These are phyloP conservation scores for Talaromyces sp. DNA, from an alignment of 2,329 filamentous ascomycete species.

Conservation along the genomic window DNA sequence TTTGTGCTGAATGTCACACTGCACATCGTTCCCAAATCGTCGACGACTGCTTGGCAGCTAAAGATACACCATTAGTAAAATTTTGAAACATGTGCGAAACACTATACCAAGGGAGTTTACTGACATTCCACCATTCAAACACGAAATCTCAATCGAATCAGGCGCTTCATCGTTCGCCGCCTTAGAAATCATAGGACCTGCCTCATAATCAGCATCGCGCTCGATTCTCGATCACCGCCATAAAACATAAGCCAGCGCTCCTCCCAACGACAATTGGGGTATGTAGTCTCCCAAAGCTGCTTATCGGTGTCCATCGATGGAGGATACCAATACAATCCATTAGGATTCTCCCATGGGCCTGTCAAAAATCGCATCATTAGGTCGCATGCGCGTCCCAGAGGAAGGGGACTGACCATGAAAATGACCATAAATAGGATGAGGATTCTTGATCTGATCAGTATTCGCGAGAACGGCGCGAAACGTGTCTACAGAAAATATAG, in stretches of 20 bases:
- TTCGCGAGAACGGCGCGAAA: background rate
- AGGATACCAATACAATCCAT: background rate
- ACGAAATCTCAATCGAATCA: background rate
- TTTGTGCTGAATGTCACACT: background rate
- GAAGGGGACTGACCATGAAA: background rate
- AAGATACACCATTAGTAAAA: too few relatives aligned
- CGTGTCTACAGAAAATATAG: background rate
- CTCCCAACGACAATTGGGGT: background rate
- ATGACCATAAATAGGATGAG: background rate
- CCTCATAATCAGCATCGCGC: background rate
- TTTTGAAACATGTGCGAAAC: too few relatives aligned
- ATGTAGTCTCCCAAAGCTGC: background rate
- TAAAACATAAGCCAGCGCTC: background rate
- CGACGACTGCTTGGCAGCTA: background rate
- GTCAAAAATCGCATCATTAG: background rate
- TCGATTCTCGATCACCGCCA: background rate
- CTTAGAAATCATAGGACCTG: background rate
- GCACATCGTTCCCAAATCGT: background rate
- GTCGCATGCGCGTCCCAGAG: background rate
- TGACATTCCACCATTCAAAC: background rate
- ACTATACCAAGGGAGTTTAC: too few relatives aligned
- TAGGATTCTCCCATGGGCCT: background rate
- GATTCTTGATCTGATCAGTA: background rate
- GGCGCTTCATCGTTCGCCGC: background rate
- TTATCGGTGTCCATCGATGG: background rate